phyloP scores from a whole-genome alignment of 78 protist species.

The Chrysochromulina tobinii region DNA sequence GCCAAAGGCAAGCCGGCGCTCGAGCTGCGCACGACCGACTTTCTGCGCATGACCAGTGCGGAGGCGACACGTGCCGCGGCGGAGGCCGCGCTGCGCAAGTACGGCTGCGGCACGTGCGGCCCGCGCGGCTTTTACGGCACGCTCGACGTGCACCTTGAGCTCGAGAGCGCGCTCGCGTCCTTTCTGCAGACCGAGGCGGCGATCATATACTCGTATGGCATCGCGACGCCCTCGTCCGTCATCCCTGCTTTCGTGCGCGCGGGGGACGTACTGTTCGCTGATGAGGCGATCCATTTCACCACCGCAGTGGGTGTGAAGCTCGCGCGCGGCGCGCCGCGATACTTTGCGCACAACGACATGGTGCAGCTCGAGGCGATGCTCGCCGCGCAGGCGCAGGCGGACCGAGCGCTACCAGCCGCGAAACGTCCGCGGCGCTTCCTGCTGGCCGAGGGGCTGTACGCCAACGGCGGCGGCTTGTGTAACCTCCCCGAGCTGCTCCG shows the following conservation, averaged over 20 bases:
- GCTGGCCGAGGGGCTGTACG: slow-evolving; percentile 86
- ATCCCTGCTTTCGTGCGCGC: slow-evolving; percentile 86
- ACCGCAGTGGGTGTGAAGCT: slow-evolving; percentile 73
- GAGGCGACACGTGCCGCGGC: background rate
- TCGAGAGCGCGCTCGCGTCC: slow-evolving; percentile 77
- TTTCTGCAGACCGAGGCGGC: slow-evolving; percentile 70
- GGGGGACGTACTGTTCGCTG: slow-evolving; percentile 82
- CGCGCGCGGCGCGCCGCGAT: slow-evolving; percentile 65
- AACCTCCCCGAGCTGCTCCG: slow-evolving; percentile 47
- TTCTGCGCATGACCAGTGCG: background rate
- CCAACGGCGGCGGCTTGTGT: slow-evolving; percentile 66
- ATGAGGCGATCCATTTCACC: slow-evolving; percentile 63
- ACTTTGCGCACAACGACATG: slow-evolving; percentile 77
- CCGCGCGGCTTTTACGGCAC: slow-evolving; percentile 99
- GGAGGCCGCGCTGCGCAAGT: slow-evolving; percentile 54
- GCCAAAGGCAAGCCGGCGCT: background rate
- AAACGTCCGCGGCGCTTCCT: slow-evolving; percentile 74
- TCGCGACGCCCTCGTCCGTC: slow-evolving; percentile 83
- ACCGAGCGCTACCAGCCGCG: background rate
- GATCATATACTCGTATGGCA: slow-evolving; percentile 86
- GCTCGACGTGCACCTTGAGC: slow-evolving; percentile 75
- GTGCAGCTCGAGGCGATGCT: slow-evolving; percentile 58
- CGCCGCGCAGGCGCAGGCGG: background rate
- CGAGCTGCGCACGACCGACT: background rate
- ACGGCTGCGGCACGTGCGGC: slow-evolving; percentile 97